A percentile compares a stretch with the other conserved stretches of the same genome.
Evolutionary conservation across 1,139 yeast species (phyloP).

Genomic region (Pichia sp.): DNA sequence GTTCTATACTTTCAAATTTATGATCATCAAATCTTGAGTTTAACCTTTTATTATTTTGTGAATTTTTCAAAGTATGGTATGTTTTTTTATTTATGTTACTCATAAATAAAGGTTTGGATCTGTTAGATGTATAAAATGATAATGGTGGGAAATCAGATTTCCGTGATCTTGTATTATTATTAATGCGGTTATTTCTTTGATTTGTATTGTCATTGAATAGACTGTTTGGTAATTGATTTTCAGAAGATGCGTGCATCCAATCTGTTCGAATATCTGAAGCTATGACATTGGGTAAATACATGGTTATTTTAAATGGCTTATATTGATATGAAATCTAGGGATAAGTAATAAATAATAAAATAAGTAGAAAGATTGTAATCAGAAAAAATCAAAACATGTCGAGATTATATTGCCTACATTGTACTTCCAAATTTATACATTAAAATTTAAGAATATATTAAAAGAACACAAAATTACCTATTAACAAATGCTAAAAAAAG

Average conservation of each 20-base stretch:
- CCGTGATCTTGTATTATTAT: neutral
- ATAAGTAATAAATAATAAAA: neutral
- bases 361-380: neutral
- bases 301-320: constrained; percentile 16
- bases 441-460: too few species aligned
- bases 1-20: constrained; percentile 21
- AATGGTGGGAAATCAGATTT: constrained; percentile 16
- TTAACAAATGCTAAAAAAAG: too few species aligned
- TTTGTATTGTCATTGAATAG: neutral
- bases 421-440: neutral
- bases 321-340: neutral
- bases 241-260: constrained; percentile 30
- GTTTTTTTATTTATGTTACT: constrained; percentile 3
- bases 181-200: neutral
- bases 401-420: neutral
- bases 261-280: constrained; percentile 39
- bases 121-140: constrained; percentile 13
- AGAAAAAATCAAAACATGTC: neutral
- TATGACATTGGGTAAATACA: constrained; percentile 43
- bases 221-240: constrained; percentile 1
- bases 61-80: constrained; percentile 3
- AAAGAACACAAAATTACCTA: too few species aligned
- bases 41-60: neutral
- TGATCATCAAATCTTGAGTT: constrained; percentile 8
- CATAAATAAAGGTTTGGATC: constrained; percentile 8